Conservation (phyloP, 495 filamentous ascomycete species). For the Neurospora sp. region DNA sequence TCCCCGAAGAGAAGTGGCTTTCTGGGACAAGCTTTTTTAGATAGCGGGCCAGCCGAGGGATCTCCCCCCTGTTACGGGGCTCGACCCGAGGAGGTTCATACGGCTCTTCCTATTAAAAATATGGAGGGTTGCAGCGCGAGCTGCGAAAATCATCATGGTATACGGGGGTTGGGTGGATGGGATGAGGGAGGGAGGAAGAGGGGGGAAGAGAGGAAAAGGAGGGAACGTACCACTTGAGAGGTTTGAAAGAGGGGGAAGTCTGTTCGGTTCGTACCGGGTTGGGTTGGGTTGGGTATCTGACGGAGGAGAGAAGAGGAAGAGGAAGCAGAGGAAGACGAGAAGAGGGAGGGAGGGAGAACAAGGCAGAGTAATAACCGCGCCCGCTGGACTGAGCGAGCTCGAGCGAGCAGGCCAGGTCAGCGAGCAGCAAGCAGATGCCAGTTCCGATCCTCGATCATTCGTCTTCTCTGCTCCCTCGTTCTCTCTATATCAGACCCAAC, state of each 20-base stretch:
- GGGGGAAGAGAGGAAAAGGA: too few relatives aligned
- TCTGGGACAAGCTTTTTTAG: neutral
- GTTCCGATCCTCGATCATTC: neutral
- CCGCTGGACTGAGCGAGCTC: neutral
- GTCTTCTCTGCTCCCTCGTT: neutral
- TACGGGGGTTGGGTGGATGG: conserved; percentile 2
- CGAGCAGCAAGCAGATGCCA: neutral
- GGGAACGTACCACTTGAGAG: conserved; percentile 4
- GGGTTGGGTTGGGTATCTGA: neutral
- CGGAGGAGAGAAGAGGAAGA: neutral
- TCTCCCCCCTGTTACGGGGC: neutral
- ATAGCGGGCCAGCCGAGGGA: conserved; percentile 5
- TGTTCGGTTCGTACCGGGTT: neutral
- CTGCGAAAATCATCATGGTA: conserved; percentile 40
- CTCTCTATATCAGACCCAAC: neutral
- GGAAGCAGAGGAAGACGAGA: neutral
- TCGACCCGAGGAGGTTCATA: conserved; percentile 30
- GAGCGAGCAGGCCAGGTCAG: neutral
- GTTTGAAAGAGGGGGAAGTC: neutral
- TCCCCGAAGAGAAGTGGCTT: neutral
- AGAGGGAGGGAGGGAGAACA: neutral
- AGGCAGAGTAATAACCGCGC: neutral
- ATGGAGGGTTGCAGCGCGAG: conserved; percentile 38
- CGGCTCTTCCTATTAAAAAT: conserved; percentile 40
- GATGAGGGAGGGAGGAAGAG: too few relatives aligned